Evolutionary conservation across 2,329 filamentous ascomycete species (phyloP), one percentile per base, ranked within the genome.

Genomic region (Phialemonium atrogriseum): DNA sequence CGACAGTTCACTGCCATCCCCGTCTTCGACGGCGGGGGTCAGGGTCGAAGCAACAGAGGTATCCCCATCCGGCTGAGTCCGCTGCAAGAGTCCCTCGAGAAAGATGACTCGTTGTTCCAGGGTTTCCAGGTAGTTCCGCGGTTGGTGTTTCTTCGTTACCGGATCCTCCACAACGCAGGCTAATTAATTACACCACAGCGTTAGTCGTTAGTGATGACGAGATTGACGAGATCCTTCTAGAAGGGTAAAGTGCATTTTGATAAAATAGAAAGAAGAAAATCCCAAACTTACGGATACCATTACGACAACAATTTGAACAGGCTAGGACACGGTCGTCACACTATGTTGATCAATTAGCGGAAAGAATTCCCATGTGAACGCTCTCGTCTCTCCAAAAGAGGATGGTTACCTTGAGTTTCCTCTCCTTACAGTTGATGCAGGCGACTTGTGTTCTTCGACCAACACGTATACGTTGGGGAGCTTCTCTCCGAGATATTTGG

Each of bases 111-210:
- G 45, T 21, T 42, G 27, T 21, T 56, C 52, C 11, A 55, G 28
- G 1, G 37, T 39, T 27, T 52, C 42, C 4, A 55, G 12, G 18
- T 55, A 55, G 32, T 53, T 52, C 4, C 51, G 42, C n/a, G 52
- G 51, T 10, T 33, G 42, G 5, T 44, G 42, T 18, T 33, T 37
- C 22, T 44, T 50, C 1, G 48, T 51, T 4, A 33, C 24, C 0
- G 50, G 49, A 33, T 55, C 49, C 32, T 52, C 48, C 1, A 47
- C 35, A 4, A 49, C 33, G 25, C 45, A 49, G 7, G 20, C 37
- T 39, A 23, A n/a, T n/a, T n/a, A n/a, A n/a, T n/a, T n/a, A n/a
- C n/a, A n/a, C 9, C 9, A n/a, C 21, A 23, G 21, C 21, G 21
- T n/a, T n/a, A 9, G n/a, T 23, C 21, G n/a, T 23, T n/a, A 23